Percentiles rank a stretch among this genome's conserved stretches.
Evolutionary conservation across 2,329 filamentous ascomycete genomes (phyloP).

Genomic region (Aspergillus fischeri): DNA sequence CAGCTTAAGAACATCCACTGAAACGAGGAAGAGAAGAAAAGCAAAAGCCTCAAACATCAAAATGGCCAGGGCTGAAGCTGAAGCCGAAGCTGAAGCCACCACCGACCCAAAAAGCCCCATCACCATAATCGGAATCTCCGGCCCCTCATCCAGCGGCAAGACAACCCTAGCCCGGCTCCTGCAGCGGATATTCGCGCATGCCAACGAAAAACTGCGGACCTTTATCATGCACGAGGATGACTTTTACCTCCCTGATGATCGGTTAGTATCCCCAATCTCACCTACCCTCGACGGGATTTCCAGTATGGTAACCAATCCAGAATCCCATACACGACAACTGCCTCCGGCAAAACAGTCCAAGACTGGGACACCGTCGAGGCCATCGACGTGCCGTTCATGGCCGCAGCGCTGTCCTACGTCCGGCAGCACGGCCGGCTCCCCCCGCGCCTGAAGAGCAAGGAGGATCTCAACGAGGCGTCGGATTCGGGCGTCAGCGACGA

Average conservation of each 20-base stretch:
- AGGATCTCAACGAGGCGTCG: constrained; percentile 55
- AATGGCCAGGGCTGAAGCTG: not conserved
- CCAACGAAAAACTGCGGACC: constrained; percentile 19
- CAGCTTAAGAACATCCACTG: not conserved
- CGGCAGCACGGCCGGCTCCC: constrained; percentile 57
- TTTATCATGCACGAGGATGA: constrained; percentile 95
- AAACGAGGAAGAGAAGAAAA: not conserved
- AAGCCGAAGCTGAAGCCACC: too few species aligned
- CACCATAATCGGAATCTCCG: constrained; percentile 75
- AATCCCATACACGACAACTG: constrained; percentile 46
- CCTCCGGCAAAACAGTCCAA: constrained; percentile 54
- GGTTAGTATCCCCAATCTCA: constrained; percentile 45
- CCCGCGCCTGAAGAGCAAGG: constrained; percentile 50
- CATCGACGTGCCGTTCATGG: constrained; percentile 67
- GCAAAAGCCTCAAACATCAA: not conserved
- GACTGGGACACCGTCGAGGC: constrained; percentile 92
- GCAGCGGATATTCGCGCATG: constrained; percentile 69
- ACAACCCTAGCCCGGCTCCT: constrained; percentile 86
- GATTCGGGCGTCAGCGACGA: constrained; percentile 33
- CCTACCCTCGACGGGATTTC: too few species aligned
- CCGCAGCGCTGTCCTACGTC: constrained; percentile 65
- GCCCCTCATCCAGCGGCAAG: constrained; percentile 89
- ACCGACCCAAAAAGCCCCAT: constrained; percentile 18
- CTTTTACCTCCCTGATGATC: constrained; percentile 78
- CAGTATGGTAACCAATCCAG: constrained; percentile 17